phyloP scores from a whole-genome alignment of 1,284 basidiomycete species.

The Moesziomyces aphidis region DNA sequence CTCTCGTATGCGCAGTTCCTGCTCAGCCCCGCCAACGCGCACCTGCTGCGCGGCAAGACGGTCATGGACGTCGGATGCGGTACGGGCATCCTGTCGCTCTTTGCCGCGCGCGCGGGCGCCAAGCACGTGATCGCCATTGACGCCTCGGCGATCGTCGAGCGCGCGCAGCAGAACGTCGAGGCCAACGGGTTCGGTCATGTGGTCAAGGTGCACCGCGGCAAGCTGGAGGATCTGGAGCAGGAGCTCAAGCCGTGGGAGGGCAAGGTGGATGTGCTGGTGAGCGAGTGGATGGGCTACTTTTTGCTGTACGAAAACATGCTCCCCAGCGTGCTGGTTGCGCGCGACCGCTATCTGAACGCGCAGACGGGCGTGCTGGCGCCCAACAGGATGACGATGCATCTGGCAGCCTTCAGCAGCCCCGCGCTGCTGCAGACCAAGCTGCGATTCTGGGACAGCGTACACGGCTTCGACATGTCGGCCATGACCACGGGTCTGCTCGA shows the following conservation, averaged over 20 bases:
- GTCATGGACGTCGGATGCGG: conserved; percentile 88
- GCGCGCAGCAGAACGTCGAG: conserved; percentile 83
- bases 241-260: conserved; percentile 74
- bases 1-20: conserved; percentile 93
- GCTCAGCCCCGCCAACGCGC: conserved; percentile 77
- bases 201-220: conserved; percentile 84
- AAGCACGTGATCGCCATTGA: conserved; percentile 94
- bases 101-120: conserved; percentile 91
- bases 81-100: conserved; percentile 82
- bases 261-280: conserved; percentile 91
- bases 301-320: conserved; percentile 94
- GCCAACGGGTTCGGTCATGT: conserved; percentile 81
- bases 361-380: conserved; percentile 85
- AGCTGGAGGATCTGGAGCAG: conserved; percentile 84
- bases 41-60: conserved; percentile 83
- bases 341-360: conserved; percentile 82
- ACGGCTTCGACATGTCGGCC: conserved; percentile 73
- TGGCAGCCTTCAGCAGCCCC: conserved; percentile 81
- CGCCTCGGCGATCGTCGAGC: conserved; percentile 85
- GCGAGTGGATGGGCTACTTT: conserved; percentile 87
- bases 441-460: conserved; percentile 89
- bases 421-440: conserved; percentile 83
- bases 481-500: conserved; percentile 62
- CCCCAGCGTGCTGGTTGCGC: conserved; percentile 88
- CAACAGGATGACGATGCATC: conserved; percentile 86